Evolutionary conservation across 352 stramenopile species (phyloP), one percentile per base, ranked within the genome.

Genomic region (Globisporangium abappressorium): DNA sequence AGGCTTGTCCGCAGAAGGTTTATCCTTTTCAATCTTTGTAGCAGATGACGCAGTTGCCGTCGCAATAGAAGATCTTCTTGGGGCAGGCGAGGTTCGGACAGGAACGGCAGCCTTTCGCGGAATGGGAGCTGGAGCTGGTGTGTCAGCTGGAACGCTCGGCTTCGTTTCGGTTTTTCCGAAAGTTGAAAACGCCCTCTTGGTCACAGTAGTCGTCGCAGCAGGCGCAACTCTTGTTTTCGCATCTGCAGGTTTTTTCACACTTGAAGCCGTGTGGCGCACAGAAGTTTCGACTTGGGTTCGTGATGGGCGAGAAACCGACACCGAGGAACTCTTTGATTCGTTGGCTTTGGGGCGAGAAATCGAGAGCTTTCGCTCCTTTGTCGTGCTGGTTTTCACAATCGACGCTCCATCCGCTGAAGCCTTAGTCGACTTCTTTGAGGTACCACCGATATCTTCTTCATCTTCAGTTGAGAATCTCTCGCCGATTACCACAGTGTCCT

Each of bases 401-500:
- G 28, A 38, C 26, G 28, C 55, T 36, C n/a, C 11, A 28, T 47
- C 55, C 2, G 14, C 38, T 36, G 26, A 7, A 30, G 26, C 18
- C 36, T 26, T 12, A 4, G 58, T n/a, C 58, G 28, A 3, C 24
- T 64, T 47, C 26, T 36, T 54, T 6, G 26, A 20, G 22, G 14
- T 24, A 20, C 18, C n/a, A 30, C 74, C 72, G 57, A 78, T 57
- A 18, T 91, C 79, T 59, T 89, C 80, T 68, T 89, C 82, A 5
- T 79, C 79, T 30, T 89, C 78, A 2, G 81, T 89, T 46, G 82
- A 83, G 22, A 82, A 68, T 18, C 81, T 74, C 65, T 89, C 81
- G 6, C 77, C 72, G 15, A 91, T 80, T 33, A 91, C 81, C 33
- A 91, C 77, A 33, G 80, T 85, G 24, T 90, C 83, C 41, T 89